phyloP scores from a whole-genome alignment of 2,329 filamentous ascomycete species.

The Aureobasidium sp. region DNA sequence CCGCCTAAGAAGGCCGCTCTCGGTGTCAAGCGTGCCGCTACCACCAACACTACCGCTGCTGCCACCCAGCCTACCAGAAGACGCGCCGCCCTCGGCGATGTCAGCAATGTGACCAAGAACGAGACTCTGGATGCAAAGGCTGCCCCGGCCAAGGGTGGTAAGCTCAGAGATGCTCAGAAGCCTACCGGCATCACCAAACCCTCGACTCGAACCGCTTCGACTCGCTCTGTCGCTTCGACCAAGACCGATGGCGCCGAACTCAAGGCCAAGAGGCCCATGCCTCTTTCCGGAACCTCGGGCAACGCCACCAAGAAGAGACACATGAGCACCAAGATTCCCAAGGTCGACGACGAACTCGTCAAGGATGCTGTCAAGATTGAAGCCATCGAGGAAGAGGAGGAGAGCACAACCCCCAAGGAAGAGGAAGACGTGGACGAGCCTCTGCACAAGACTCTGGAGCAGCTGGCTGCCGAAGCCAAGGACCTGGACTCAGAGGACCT shows the following conservation, averaged over 20 bases:
- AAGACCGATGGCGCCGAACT: slow-evolving; percentile 47
- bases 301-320: slow-evolving; percentile 63
- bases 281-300: slow-evolving; percentile 62
- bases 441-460: slow-evolving; percentile 27
- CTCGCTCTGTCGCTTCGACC: slow-evolving; percentile 54
- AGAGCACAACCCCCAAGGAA: slow-evolving; percentile 24
- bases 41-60: slow-evolving; percentile 33
- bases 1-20: slow-evolving; percentile 43
- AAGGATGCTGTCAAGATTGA: slow-evolving; percentile 50
- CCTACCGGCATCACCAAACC: slow-evolving; percentile 76
- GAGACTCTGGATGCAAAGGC: slow-evolving; percentile 65
- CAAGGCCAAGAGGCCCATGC: slow-evolving; percentile 65
- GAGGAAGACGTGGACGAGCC: slow-evolving; percentile 30
- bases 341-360: slow-evolving; percentile 51
- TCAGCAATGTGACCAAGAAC: slow-evolving; percentile 87
- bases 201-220: slow-evolving; percentile 48
- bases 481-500: slow-evolving; percentile 79
- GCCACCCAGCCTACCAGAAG: slow-evolving; percentile 53
- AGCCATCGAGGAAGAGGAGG: slow-evolving; percentile 25
- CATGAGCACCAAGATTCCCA: slow-evolving; percentile 47
- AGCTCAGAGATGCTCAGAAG: slow-evolving; percentile 54
- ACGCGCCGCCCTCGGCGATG: slow-evolving; percentile 81
- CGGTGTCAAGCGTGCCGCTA: slow-evolving; percentile 38
- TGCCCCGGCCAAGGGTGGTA: slow-evolving; percentile 43
- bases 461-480: slow-evolving; percentile 41